Conservation (phyloP, 1,284 basidiomycete species). For the Ceratobasidium sp. region DNA sequence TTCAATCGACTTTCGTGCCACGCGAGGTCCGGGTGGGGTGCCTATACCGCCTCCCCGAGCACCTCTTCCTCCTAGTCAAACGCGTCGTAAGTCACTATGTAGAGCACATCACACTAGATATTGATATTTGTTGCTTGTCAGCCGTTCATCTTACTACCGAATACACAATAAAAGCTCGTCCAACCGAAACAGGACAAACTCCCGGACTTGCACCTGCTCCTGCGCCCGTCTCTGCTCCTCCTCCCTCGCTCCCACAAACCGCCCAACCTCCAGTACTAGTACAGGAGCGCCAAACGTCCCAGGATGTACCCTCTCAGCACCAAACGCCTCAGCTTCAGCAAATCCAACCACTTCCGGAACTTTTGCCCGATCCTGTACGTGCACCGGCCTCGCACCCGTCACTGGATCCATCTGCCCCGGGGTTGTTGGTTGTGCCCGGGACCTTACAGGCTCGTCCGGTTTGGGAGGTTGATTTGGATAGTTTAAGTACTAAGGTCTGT, state of each 20-base stretch:
- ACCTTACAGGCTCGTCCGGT: slow-evolving; percentile 71
- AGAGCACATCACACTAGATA: background rate
- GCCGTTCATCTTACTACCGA: slow-evolving; percentile 78
- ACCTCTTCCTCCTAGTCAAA: slow-evolving; percentile 49
- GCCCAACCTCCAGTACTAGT: slow-evolving; percentile 51
- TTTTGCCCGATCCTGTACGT: slow-evolving; percentile 49
- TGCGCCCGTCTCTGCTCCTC: slow-evolving; percentile 46
- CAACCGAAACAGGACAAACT: slow-evolving; percentile 53
- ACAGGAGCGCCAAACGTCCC: slow-evolving; percentile 49
- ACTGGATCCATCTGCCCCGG: slow-evolving; percentile 77
- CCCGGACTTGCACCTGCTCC: slow-evolving; percentile 53
- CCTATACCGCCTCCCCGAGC: slow-evolving; percentile 6
- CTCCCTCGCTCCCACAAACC: slow-evolving; percentile 50
- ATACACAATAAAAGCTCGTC: slow-evolving; percentile 85
- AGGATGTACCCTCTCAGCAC: slow-evolving; percentile 47
- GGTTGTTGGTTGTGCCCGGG: slow-evolving; percentile 69
- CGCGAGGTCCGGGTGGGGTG: slow-evolving; percentile 43
- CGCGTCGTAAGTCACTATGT: slow-evolving; percentile 46
- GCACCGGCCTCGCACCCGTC: slow-evolving; percentile 80
- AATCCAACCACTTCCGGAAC: slow-evolving; percentile 51
- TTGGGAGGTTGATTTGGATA: slow-evolving; percentile 86
- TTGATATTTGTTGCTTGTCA: slow-evolving; percentile 56
- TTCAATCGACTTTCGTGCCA: slow-evolving; percentile 79
- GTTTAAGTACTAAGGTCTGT: slow-evolving; percentile 30
- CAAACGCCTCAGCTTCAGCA: slow-evolving; percentile 48